These are phyloP conservation scores for Heterobasidion occidentale DNA, from an alignment of 1,284 basidiomycete genomes.

Conservation along the genomic window DNA sequence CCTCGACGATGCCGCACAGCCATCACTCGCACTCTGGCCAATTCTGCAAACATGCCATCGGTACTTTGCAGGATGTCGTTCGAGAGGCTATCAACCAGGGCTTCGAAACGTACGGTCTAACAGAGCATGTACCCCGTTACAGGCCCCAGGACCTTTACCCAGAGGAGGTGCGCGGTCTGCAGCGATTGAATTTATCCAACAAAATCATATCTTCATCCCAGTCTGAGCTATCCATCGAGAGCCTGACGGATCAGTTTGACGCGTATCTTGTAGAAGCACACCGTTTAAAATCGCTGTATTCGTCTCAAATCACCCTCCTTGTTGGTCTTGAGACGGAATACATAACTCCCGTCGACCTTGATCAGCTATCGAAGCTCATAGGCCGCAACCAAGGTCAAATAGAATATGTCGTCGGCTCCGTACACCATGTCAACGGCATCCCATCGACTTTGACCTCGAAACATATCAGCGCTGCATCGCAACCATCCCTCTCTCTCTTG, in stretches of 20 bases:
- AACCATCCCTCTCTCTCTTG: constrained; percentile 24
- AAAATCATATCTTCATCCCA: constrained; percentile 18
- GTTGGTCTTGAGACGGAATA: constrained; percentile 94
- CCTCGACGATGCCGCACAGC: constrained; percentile 68
- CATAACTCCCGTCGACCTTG: constrained; percentile 66
- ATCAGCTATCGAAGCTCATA: constrained; percentile 45
- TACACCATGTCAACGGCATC: constrained; percentile 85
- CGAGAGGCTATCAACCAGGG: constrained; percentile 69
- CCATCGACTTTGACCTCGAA: constrained; percentile 86
- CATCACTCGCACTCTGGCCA: constrained; percentile 97
- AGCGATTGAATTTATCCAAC: constrained; percentile 9
- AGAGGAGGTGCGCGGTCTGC: constrained; percentile 70
- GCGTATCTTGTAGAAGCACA: constrained; percentile 72
- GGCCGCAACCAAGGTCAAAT: constrained; percentile 40
- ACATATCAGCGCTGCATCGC: constrained; percentile 61
- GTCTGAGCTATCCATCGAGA: constrained; percentile 39
- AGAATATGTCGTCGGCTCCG: constrained; percentile 89
- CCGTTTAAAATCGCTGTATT: constrained; percentile 56
- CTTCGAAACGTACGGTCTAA: constrained; percentile 82
- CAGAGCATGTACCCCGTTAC: constrained; percentile 94
- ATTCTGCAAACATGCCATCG: constrained; percentile 88
- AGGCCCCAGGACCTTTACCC: constrained; percentile 81
- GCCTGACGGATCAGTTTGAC: constrained; percentile 53
- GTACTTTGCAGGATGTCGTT: constrained; percentile 75
- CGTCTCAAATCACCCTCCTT: constrained; percentile 64